These are phyloP conservation scores for Plasmodium relictum DNA, from an alignment of 169 alveolate genomes.

Conservation along the genomic window DNA sequence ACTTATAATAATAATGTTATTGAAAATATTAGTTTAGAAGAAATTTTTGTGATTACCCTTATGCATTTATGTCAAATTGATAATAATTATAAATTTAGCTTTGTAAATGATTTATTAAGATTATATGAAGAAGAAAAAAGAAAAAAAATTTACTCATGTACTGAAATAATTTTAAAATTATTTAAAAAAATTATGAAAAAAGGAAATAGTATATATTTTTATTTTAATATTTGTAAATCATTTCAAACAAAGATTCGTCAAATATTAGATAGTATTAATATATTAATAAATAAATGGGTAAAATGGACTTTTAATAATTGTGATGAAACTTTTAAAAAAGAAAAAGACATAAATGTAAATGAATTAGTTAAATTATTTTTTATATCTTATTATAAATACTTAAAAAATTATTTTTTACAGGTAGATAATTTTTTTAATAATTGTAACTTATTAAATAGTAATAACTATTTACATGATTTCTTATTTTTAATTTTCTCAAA, in stretches of 20 bases:
- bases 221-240: constrained; percentile 22
- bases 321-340: constrained; percentile 31
- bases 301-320: constrained; percentile 41
- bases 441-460: constrained; percentile 5
- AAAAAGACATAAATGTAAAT: constrained; percentile 42
- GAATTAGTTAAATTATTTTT: constrained; percentile 57
- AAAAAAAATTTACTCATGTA: constrained; percentile 31
- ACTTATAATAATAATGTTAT: not conserved
- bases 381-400: constrained; percentile 55
- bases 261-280: constrained; percentile 38
- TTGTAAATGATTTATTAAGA: constrained; percentile 19
- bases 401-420: constrained; percentile 50
- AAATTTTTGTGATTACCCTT: constrained; percentile 22
- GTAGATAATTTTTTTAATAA: constrained; percentile 15
- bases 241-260: constrained; percentile 29
- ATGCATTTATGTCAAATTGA: constrained; percentile 30
- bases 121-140: constrained; percentile 66
- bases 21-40: constrained; percentile 34
- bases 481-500: constrained; percentile 43
- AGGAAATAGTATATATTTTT: constrained; percentile 5
- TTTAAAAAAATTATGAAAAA: constrained; percentile 48
- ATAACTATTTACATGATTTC: constrained; percentile 20
- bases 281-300: constrained; percentile 44
- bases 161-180: constrained; percentile 36
- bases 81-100: constrained; percentile 17